phyloP scores from a whole-genome alignment of 306 rosid species.

The Geum urbanum region DNA sequence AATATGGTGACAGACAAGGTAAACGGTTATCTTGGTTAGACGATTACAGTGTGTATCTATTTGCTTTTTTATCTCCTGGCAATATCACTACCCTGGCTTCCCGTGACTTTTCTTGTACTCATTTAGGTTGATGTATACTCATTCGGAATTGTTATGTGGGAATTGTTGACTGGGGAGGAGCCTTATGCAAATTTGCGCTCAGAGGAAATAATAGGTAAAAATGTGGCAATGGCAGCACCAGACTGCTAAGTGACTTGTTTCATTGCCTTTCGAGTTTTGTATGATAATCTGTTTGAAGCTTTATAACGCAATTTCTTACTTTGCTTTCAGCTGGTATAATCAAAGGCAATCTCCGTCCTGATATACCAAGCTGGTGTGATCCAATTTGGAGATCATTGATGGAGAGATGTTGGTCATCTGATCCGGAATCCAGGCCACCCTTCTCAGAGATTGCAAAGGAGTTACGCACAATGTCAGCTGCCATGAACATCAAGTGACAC shows the following conservation, averaged over 20 bases:
- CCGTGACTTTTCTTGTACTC: background rate
- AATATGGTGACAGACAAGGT: conserved; percentile 36
- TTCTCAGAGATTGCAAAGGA: conserved; percentile 35
- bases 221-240: background rate
- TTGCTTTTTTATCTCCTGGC: background rate
- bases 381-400: conserved; percentile 32
- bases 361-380: conserved; percentile 40
- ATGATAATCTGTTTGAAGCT: background rate
- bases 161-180: conserved; percentile 38
- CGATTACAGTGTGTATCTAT: background rate
- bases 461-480: conserved; percentile 26
- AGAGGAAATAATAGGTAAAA: conserved; percentile 29
- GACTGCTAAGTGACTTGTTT: background rate
- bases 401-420: conserved; percentile 38
- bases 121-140: conserved; percentile 36
- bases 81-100: background rate
- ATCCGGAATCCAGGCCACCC: conserved; percentile 27
- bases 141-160: conserved; percentile 39
- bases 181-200: conserved; percentile 25
- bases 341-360: conserved; percentile 25
- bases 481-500: conserved; percentile 26
- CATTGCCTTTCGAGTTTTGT: background rate
- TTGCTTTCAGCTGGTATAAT: conserved; percentile 28
- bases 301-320: background rate
- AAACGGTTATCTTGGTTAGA: background rate